Evolutionary conservation across 228 moss, liverwort and hornwort species (phyloP), one percentile per base, ranked within the genome.

Genomic region (Sphagnum fallax): DNA sequence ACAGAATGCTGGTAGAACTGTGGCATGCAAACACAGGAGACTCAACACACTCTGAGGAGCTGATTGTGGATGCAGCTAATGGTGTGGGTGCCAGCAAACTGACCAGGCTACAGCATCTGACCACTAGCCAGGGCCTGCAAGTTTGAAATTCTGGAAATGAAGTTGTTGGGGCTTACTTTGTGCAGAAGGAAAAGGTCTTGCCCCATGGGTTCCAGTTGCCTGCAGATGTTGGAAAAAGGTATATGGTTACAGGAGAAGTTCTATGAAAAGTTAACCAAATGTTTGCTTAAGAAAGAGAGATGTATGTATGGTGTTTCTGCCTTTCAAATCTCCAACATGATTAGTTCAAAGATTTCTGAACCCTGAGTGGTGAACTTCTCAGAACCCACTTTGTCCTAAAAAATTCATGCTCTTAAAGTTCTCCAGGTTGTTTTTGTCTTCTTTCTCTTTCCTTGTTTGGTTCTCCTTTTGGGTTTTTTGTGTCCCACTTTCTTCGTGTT

Each of bases 21-120:
- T 70, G 66, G 64, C 74, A 72, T 67, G 71, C 72, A 8, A 55
- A 8, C 12, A 69, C 70, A 48, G 70, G 61, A 51, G 70, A 62
- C 59, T 18, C 52, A 52, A 48, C 8, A 4, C 61, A 53, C 16
- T 53, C n/a, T 15, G 72, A 75, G 0, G 50, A 58, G 10, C 11
- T 82, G 47, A 63, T 74, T 16, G 79, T 82, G 72, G 85, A 86
- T 73, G 79, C 79, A 69, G 76, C 82, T 52, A 86, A 86, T 72
- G 85, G 85, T 14, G 77, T 82, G 32, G 85, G 85, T 52, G 85
- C 79, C 12, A 32, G 59, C 6, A 86, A 86, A 66, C n/a, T 86
- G 9, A 12, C 53, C 48, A 50, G 65, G 10, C 6, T 82, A 49
- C 74, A 77, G 48, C 50, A 71, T 10, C 66, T 5, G 15, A 12